Evolutionary conservation across 768 basidiomycete species (phyloP).

Genomic region (Gymnopilus dilepis): DNA sequence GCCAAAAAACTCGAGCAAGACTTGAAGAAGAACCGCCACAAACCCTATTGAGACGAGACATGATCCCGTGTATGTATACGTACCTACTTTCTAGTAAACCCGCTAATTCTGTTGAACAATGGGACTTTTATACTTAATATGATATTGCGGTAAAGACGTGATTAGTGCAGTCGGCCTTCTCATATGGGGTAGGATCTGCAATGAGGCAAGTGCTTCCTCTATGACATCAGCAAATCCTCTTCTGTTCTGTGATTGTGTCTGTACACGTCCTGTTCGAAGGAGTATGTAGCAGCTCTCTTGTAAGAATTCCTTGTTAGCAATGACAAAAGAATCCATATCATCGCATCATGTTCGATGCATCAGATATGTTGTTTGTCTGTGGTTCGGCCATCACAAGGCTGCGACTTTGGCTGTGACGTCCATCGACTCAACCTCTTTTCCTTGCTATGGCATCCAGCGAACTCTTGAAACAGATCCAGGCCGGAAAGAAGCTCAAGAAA

Average conservation of each 20-base stretch:
- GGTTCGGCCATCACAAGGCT: background rate
- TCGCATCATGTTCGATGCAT: background rate
- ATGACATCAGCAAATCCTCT: background rate
- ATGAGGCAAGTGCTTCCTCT: background rate
- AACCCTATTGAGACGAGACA: conserved; percentile 64
- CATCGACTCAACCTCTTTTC: conserved; percentile 7
- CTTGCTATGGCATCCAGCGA: conserved; percentile 72
- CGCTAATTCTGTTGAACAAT: conserved; percentile 23
- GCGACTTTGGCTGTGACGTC: conserved; percentile 12
- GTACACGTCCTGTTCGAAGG: background rate
- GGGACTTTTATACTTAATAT: background rate
- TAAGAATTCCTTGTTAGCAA: background rate
- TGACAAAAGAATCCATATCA: background rate
- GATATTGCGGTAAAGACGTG: background rate
- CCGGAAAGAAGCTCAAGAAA: conserved; percentile 84
- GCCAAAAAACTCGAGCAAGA: conserved; percentile 90
- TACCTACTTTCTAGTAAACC: conserved; percentile 19
- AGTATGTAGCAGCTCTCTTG: no score
- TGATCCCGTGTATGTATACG: conserved; percentile 26
- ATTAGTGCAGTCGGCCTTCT: background rate
- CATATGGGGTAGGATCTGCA: no score
- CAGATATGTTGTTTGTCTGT: conserved; percentile 7
- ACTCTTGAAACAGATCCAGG: conserved; percentile 81
- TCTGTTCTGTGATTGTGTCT: background rate
- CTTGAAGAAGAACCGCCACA: conserved; percentile 87